Evolutionary conservation across 2,329 filamentous ascomycete genomes (phyloP), one percentile per base, ranked within the genome.

Genomic region (Nothopassalora personata): DNA sequence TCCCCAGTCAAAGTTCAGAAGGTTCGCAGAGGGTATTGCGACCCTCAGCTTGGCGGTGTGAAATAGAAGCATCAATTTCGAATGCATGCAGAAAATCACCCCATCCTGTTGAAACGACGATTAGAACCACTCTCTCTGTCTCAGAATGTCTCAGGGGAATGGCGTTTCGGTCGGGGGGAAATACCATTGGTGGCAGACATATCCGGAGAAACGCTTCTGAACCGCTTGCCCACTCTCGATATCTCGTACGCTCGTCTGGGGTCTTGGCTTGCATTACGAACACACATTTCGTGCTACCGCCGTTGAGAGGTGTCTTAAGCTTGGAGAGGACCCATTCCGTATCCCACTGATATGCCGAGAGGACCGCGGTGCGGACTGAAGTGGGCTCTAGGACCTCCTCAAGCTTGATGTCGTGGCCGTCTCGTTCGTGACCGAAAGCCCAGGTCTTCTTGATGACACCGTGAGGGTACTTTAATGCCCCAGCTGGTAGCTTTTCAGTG

Each of bases 41-140:
- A 99, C 80, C 6, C 94, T 85, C 15, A 97, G 74, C 71, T 91
- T 86, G 1, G 76, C 76, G 0, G 82, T 76, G 66, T 91, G 90
- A 67, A 91, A 93, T n/a, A 97, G 80, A 1, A 97, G 75, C 82
- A 96, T 92, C 47, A 97, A 79, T 71, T 99, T 97, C 53, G 91
- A 96, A 74, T 97, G 94, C 91, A 97, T 96, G 67, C 82, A 86
- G 27, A 86, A 87, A 5, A 84, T 76, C 50, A 83, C 79, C 1
- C 85, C 83, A 45, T 84, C 79, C 23, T 23, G 23, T 23, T 1
- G 3, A 23, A 23, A 23, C 23, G 23, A 23, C 23, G 23, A 23
- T 23, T 23, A 23, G 23, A 23, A 23, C 23, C 23, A 23, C 23
- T 23, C 23, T 23, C 23, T 23, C 23, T 23, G 23, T 23, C 23